Evolutionary conservation across 129 eudicot species (phyloP).

Genomic region (Mikania micrantha): DNA sequence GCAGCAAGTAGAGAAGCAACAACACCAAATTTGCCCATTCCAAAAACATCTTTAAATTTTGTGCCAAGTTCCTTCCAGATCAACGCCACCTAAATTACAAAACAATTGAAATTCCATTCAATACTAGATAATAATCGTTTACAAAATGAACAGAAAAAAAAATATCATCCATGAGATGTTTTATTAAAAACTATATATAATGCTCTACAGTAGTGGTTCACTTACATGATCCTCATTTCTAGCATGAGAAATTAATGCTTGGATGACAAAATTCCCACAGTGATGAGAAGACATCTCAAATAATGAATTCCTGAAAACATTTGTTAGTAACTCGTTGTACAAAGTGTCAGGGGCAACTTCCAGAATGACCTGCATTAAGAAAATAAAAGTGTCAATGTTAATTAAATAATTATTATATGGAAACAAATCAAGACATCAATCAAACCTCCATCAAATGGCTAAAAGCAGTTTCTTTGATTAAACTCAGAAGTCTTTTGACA

Average conservation of each 20-base stretch:
- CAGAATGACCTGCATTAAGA: too few species aligned
- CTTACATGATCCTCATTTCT: constrained; percentile 71
- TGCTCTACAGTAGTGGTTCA: not conserved
- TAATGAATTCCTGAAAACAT: constrained; percentile 55
- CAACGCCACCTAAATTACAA: constrained; percentile 45
- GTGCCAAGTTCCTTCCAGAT: constrained; percentile 77
- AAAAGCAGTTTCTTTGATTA: not conserved
- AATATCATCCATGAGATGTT: not conserved
- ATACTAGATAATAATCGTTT: not conserved
- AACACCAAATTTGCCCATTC: constrained; percentile 78
- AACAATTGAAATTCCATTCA: not conserved
- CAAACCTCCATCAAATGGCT: too few species aligned
- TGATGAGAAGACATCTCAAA: constrained; percentile 62
- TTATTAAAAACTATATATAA: not conserved
- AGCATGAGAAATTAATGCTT: constrained; percentile 77
- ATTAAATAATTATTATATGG: too few species aligned
- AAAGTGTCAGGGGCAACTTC: constrained; percentile 52
- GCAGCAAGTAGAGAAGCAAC: constrained; percentile 89
- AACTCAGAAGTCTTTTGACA: not conserved
- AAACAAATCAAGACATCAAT: not conserved
- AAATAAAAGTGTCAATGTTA: too few species aligned
- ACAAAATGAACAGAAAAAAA: not conserved
- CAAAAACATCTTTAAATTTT: constrained; percentile 65
- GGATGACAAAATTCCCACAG: constrained; percentile 85
- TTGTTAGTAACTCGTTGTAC: constrained; percentile 47